Conservation (phyloP, 2,329 filamentous ascomycete species). For the Ustulina deusta region DNA sequence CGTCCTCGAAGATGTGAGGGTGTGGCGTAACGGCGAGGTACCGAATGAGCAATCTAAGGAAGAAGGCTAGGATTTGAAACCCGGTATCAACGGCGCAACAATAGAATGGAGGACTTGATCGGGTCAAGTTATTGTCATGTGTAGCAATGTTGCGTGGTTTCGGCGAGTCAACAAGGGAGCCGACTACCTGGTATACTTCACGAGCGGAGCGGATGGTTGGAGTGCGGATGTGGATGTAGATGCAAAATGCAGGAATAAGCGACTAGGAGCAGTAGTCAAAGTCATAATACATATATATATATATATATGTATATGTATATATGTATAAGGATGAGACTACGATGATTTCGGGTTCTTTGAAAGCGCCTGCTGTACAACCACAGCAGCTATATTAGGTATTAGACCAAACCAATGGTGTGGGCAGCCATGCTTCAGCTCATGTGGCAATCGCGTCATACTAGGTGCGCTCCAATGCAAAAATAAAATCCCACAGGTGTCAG, state of each 20-base stretch:
- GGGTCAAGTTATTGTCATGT: background rate
- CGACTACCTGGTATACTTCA: background rate
- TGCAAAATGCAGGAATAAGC: slow-evolving; percentile 9
- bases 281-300: background rate
- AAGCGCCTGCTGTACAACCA: background rate
- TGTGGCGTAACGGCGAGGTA: background rate
- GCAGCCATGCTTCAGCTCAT: slow-evolving; percentile 1
- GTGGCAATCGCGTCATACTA: slow-evolving; percentile 22
- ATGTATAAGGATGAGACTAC: background rate
- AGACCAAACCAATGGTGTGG: slow-evolving; percentile 7
- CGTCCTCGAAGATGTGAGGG: background rate
- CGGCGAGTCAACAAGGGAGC: background rate
- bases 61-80: background rate
- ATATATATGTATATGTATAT: background rate
- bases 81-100: background rate
- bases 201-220: background rate
- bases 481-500: background rate
- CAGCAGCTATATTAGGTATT: background rate
- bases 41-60: slow-evolving; percentile 2
- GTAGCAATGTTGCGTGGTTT: background rate
- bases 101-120: background rate
- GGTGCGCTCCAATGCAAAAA: background rate
- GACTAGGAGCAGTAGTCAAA: background rate
- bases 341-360: background rate
- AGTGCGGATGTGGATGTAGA: slow-evolving; percentile 3